Percentiles rank a stretch among this genome's conserved stretches.
phyloP scores from a whole-genome alignment of 495 filamentous ascomycete species.

The Rhizodiscina lignyota region DNA sequence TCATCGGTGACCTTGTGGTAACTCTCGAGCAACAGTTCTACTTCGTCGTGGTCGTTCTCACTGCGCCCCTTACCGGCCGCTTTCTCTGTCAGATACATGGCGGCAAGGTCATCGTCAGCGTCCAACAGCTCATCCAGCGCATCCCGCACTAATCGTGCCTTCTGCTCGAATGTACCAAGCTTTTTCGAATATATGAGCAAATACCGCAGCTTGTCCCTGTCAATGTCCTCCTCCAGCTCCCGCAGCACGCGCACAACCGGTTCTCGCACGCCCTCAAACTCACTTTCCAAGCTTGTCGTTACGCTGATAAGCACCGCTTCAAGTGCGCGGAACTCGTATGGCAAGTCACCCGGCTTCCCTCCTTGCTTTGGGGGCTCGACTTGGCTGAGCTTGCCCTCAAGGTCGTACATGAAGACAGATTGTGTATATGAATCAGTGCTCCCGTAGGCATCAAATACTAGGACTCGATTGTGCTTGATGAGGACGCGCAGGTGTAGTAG shows the following conservation, averaged over 20 bases:
- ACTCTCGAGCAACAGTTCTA: constrained; percentile 90
- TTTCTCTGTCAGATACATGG: constrained; percentile 91
- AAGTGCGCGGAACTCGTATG: constrained; percentile 57
- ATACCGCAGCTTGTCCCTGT: constrained; percentile 79
- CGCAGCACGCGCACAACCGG: constrained; percentile 77
- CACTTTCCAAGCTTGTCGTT: constrained; percentile 73
- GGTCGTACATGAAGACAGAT: constrained; percentile 90
- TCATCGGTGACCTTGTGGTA: constrained; percentile 97
- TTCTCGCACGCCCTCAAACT: constrained; percentile 83
- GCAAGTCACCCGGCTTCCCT: constrained; percentile 26
- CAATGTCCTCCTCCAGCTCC: constrained; percentile 93
- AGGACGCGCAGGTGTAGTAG: constrained; percentile 83
- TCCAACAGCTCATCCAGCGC: constrained; percentile 94
- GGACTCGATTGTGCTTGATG: constrained; percentile 84
- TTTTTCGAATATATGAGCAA: constrained; percentile 88
- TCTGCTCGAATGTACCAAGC: constrained; percentile 92
- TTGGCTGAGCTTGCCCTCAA: constrained; percentile 45
- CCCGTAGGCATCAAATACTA: constrained; percentile 91
- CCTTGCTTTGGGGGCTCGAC: neutral
- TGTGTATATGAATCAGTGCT: constrained; percentile 90
- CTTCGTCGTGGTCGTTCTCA: constrained; percentile 86
- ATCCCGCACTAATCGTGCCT: constrained; percentile 84
- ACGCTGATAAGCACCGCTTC: constrained; percentile 72
- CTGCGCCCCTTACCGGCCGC: constrained; percentile 51
- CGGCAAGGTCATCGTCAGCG: constrained; percentile 85